A percentile compares a stretch with the other conserved stretches of the same genome.
Conservation (phyloP, 2,329 filamentous ascomycete species). For the Periconia digitata region DNA sequence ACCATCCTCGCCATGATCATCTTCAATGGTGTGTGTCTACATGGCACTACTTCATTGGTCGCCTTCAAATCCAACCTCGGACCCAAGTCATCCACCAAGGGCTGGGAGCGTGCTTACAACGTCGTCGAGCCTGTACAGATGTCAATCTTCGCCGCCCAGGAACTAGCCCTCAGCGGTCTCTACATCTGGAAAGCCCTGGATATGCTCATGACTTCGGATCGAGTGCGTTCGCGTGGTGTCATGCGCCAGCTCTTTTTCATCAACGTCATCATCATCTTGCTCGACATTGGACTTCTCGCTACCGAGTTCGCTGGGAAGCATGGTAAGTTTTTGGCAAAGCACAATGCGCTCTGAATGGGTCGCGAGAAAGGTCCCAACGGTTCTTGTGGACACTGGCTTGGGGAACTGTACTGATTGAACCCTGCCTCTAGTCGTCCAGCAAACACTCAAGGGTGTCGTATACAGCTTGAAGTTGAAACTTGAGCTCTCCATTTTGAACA, state of each 20-base stretch:
- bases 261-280: conserved; percentile 41
- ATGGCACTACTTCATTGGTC: conserved; percentile 46
- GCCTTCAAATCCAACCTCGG: not conserved
- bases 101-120: conserved; percentile 35
- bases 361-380: not conserved
- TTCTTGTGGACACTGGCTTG: too few species aligned
- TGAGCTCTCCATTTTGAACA: conserved; percentile 56
- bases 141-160: conserved; percentile 42
- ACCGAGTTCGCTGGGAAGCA: conserved; percentile 37
- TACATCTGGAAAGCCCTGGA: conserved; percentile 51
- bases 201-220: conserved; percentile 45
- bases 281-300: conserved; percentile 40
- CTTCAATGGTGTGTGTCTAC: conserved; percentile 53
- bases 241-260: conserved; percentile 42
- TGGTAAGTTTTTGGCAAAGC: conserved; percentile 9
- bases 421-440: too few species aligned
- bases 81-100: too few species aligned
- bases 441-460: conserved; percentile 41
- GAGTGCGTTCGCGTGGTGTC: conserved; percentile 21
- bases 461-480: conserved; percentile 51
- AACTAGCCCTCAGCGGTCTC: conserved; percentile 38
- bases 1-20: conserved; percentile 59
- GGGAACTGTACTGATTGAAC: too few species aligned
- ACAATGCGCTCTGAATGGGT: not conserved
- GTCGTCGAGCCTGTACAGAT: conserved; percentile 45